These are phyloP conservation scores for Boletus insuetus DNA, from an alignment of 768 basidiomycete genomes.

Conservation along the genomic window DNA sequence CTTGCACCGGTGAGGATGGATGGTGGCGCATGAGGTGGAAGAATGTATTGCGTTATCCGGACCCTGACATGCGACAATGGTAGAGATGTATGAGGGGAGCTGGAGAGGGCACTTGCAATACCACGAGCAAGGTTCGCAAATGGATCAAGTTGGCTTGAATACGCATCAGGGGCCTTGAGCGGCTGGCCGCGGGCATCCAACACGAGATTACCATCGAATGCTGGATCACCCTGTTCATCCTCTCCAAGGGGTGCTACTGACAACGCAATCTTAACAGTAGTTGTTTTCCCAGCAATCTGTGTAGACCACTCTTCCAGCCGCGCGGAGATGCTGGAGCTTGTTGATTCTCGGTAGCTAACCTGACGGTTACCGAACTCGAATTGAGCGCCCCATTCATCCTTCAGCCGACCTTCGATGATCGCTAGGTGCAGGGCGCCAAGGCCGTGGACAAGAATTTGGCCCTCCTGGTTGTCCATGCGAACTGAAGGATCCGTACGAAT, in stretches of 20 bases:
- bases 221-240: constrained; percentile 58
- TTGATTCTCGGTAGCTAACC: constrained; percentile 76
- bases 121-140: constrained; percentile 62
- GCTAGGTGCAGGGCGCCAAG: constrained; percentile 87
- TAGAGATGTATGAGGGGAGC: constrained; percentile 75
- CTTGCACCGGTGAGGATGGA: constrained; percentile 64
- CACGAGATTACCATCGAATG: constrained; percentile 79
- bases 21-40: constrained; percentile 43
- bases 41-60: constrained; percentile 44
- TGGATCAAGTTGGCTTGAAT: constrained; percentile 42
- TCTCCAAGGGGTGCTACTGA: constrained; percentile 51
- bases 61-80: constrained; percentile 65
- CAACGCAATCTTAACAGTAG: constrained; percentile 52
- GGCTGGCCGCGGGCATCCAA: constrained; percentile 51
- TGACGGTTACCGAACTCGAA: constrained; percentile 77
- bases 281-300: constrained; percentile 57
- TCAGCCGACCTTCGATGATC: constrained; percentile 78
- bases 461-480: constrained; percentile 75
- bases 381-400: constrained; percentile 73
- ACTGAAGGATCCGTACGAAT: constrained; percentile 90
- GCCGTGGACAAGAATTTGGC: constrained; percentile 80
- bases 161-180: constrained; percentile 50
- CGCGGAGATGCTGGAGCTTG: constrained; percentile 25
- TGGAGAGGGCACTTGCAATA: constrained; percentile 67
- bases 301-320: constrained; percentile 53